These are phyloP conservation scores for Picea abies DNA, from an alignment of 83 land plant genomes.

Conservation along the genomic window DNA sequence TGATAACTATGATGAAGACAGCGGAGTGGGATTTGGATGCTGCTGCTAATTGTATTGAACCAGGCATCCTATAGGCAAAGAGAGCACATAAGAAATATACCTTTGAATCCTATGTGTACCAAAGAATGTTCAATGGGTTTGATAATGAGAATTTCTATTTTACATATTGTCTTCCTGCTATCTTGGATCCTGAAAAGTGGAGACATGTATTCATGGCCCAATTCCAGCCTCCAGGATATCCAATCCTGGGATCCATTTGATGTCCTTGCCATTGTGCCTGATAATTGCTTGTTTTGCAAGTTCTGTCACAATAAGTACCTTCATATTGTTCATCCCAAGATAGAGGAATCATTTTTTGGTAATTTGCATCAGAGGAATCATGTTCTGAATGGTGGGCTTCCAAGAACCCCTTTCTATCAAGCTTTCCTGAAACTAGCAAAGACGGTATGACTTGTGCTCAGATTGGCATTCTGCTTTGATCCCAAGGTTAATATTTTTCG, in stretches of 20 bases:
- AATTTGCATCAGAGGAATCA: conserved; percentile 75
- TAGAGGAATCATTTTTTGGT: conserved; percentile 84
- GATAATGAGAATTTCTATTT: too few species aligned
- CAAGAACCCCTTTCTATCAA: conserved; percentile 69
- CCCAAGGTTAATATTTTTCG: conserved; percentile 56
- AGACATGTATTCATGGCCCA: conserved; percentile 41
- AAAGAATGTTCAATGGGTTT: too few species aligned
- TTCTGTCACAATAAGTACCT: conserved; percentile 76
- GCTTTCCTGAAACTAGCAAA: conserved; percentile 76
- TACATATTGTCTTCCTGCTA: too few species aligned
- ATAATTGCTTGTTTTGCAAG: conserved; percentile 62
- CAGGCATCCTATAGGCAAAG: conserved; percentile 56
- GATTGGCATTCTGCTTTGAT: conserved; percentile 33
- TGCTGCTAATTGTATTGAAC: conserved; percentile 72
- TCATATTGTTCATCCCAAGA: not conserved
- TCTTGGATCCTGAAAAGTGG: too few species aligned
- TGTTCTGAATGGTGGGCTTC: conserved; percentile 71
- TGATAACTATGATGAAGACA: conserved; percentile 80
- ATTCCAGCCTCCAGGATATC: conserved; percentile 45
- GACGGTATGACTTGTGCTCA: conserved; percentile 71
- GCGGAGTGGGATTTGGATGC: conserved; percentile 91
- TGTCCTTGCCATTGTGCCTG: conserved; percentile 50
- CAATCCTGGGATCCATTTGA: conserved; percentile 68
- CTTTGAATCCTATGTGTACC: too few species aligned
- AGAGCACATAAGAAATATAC: conserved; percentile 71